A percentile compares a stretch with the other conserved stretches of the same genome.
Conservation (phyloP, 2,329 filamentous ascomycete species). For the Achaetomium macrosporum region DNA sequence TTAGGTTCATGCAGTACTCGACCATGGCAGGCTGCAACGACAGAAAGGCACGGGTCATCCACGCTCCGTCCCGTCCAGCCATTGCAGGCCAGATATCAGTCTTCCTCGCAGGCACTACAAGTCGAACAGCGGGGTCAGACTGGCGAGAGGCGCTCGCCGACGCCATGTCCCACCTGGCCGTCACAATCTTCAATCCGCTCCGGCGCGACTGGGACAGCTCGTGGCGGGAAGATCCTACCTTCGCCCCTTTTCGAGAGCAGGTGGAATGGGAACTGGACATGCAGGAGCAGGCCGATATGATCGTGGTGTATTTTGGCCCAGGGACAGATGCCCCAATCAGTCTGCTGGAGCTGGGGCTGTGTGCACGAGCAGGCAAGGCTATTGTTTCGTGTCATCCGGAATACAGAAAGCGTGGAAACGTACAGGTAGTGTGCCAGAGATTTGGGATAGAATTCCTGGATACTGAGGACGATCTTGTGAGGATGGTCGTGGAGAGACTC, state of each 20-base stretch:
- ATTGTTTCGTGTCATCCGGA: conserved; percentile 48
- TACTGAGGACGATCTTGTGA: conserved; percentile 6
- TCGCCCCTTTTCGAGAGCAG: conserved; percentile 46
- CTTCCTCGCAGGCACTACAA: conserved; percentile 56
- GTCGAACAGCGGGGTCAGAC: conserved; percentile 34
- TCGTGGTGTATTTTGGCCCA: conserved; percentile 53
- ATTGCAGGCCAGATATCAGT: conserved; percentile 31
- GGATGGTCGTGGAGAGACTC: conserved; percentile 4
- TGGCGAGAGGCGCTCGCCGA: conserved; percentile 46
- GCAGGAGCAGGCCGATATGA: conserved; percentile 46
- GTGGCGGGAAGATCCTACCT: conserved; percentile 45
- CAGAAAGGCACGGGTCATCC: conserved; percentile 14
- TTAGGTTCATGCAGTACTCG: background rate
- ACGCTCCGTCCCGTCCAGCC: conserved; percentile 5
- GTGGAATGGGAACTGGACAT: conserved; percentile 56
- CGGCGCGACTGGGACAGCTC: conserved; percentile 50
- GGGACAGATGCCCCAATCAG: conserved; percentile 50
- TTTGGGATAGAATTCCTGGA: conserved; percentile 41
- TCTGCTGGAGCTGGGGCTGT: conserved; percentile 56
- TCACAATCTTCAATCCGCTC: conserved; percentile 54
- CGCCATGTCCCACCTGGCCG: conserved; percentile 37
- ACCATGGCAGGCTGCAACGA: background rate
- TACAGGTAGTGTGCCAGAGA: conserved; percentile 49
- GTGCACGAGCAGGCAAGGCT: conserved; percentile 37
- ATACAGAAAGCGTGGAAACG: conserved; percentile 56